These are phyloP conservation scores for Ustanciosporium gigantosporum DNA, from an alignment of 1,284 basidiomycete genomes.

Conservation along the genomic window DNA sequence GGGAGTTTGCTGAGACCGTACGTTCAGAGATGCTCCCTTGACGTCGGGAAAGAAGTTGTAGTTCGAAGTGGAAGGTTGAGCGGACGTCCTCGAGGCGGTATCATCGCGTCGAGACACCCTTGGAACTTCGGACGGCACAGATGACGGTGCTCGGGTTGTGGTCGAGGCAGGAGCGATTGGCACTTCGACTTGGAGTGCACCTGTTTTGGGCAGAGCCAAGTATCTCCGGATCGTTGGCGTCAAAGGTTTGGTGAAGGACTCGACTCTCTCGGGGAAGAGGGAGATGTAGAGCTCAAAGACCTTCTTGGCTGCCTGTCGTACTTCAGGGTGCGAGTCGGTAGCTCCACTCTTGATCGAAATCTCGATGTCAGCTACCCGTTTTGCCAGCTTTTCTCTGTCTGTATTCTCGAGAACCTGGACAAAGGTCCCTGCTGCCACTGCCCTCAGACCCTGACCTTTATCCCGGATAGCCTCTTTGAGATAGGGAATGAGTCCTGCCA, in stretches of 20 bases:
- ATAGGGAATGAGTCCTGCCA: conserved; percentile 58
- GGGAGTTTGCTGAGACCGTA: not conserved
- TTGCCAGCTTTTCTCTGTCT: conserved; percentile 51
- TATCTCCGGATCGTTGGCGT: conserved; percentile 64
- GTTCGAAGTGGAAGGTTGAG: not conserved
- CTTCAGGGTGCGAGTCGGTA: conserved; percentile 64
- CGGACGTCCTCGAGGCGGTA: not conserved
- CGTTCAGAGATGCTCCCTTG: conserved; percentile 1
- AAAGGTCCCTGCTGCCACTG: conserved; percentile 24
- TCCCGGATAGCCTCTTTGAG: conserved; percentile 62
- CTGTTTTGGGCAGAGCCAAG: conserved; percentile 57
- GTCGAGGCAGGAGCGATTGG: not conserved
- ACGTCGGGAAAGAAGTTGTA: conserved; percentile 24
- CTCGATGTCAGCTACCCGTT: conserved; percentile 61
- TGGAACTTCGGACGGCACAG: conserved; percentile 1
- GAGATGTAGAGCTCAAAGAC: conserved; percentile 62
- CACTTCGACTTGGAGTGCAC: conserved; percentile 21
- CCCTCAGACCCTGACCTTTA: conserved; percentile 51
- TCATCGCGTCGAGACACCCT: conserved; percentile 4
- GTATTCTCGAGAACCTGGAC: conserved; percentile 55
- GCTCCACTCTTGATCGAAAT: conserved; percentile 62
- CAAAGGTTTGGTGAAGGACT: conserved; percentile 63
- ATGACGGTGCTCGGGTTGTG: not conserved
- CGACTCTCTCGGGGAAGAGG: conserved; percentile 63
- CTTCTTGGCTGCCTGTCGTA: conserved; percentile 62